Evolutionary conservation across 345 rosid genomes (phyloP).

Genomic region (Bruguiera sexangula): DNA sequence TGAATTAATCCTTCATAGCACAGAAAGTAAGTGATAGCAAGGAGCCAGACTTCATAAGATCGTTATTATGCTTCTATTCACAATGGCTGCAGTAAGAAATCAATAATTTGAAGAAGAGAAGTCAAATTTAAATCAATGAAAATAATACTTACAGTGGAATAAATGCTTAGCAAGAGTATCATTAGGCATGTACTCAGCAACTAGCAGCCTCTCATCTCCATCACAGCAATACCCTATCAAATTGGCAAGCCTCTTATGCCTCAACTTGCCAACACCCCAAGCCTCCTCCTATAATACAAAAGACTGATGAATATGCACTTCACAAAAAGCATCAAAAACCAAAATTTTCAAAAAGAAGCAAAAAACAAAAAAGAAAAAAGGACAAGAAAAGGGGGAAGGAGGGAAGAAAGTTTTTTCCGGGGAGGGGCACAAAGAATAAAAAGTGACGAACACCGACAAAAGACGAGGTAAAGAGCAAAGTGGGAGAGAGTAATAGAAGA

Average conservation of each 20-base stretch:
- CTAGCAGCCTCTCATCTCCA: constrained; percentile 95
- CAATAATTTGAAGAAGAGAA: not conserved
- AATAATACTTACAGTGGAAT: constrained; percentile 64
- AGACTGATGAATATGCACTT: constrained; percentile 17
- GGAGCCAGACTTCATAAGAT: not conserved
- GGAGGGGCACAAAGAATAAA: not conserved
- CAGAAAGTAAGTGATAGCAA: not conserved
- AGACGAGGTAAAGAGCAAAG: not conserved
- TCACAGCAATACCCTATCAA: constrained; percentile 97
- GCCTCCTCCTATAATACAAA: constrained; percentile 71
- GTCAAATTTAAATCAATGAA: not conserved
- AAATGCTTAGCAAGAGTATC: constrained; percentile 97
- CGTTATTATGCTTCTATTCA: not conserved
- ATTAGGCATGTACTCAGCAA: constrained; percentile 96
- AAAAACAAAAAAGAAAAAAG: no score
- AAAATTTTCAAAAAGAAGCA: no score
- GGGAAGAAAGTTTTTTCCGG: no score
- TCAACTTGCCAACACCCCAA: constrained; percentile 80
- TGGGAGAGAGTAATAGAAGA: not conserved
- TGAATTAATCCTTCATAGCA: not conserved
- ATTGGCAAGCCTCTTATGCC: constrained; percentile 79
- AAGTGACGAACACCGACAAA: not conserved
- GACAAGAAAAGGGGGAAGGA: no score
- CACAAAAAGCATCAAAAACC: constrained; percentile 2
- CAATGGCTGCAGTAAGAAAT: not conserved